These are phyloP conservation scores for Magnolia kwangsiensis DNA, from an alignment of 164 flowering plant genomes.

Conservation along the genomic window DNA sequence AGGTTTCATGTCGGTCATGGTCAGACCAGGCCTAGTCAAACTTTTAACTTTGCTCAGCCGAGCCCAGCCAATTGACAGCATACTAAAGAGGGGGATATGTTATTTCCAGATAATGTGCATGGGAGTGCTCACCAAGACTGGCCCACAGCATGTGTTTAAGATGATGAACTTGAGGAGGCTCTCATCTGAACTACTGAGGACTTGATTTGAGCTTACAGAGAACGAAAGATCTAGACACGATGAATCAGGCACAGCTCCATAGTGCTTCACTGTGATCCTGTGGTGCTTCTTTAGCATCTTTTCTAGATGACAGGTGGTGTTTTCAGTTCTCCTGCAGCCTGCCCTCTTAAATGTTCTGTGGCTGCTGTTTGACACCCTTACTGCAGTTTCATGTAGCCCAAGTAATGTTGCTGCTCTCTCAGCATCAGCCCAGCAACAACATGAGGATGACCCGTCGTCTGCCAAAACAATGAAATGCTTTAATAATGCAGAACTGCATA, in stretches of 20 bases:
- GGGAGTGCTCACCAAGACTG: conserved; percentile 50
- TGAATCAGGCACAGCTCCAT: conserved; percentile 47
- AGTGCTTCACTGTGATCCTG: conserved; percentile 47
- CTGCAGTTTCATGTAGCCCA: conserved; percentile 39
- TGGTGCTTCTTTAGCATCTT: conserved; percentile 52
- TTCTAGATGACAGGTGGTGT: conserved; percentile 24
- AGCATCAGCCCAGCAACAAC: conserved; percentile 75
- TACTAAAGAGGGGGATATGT: not conserved
- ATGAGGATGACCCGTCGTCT: conserved; percentile 82
- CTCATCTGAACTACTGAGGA: conserved; percentile 45
- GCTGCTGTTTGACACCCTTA: conserved; percentile 17
- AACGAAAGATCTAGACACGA: conserved; percentile 40
- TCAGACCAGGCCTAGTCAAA: no score
- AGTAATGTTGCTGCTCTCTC: conserved; percentile 61
- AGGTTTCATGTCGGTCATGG: no score
- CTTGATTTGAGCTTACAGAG: conserved; percentile 36
- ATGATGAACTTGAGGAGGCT: conserved; percentile 45
- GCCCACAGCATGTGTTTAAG: conserved; percentile 46
- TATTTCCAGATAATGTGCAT: not conserved
- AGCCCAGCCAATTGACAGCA: not conserved
- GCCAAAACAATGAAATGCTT: conserved; percentile 1
- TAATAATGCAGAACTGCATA: not conserved
- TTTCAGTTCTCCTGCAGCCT: conserved; percentile 13
- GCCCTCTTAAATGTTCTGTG: conserved; percentile 17
- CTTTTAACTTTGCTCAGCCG: no score